phyloP scores from a whole-genome alignment of 2,329 filamentous ascomycete genomes.

The Colletotrichum euphorbiae region DNA sequence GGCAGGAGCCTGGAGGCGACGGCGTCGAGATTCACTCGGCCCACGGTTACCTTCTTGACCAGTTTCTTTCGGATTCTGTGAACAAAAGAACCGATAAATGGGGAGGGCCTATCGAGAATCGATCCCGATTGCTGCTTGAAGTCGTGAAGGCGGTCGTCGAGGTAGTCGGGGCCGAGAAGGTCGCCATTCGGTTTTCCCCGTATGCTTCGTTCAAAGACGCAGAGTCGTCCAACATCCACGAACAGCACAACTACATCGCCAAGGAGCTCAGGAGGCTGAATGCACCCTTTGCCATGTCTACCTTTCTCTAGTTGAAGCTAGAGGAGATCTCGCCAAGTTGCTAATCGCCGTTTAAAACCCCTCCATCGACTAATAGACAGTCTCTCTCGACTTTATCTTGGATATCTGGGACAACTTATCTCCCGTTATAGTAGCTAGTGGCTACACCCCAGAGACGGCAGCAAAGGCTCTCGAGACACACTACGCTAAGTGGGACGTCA shows the following conservation, averaged over 20 bases:
- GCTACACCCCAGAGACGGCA: slow-evolving; percentile 42
- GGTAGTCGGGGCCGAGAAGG: slow-evolving; percentile 46
- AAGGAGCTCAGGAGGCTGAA: slow-evolving; percentile 45
- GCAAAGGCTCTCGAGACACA: slow-evolving; percentile 42
- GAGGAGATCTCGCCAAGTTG: slow-evolving; percentile 41
- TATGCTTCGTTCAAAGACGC: slow-evolving; percentile 45
- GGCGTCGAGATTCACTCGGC: slow-evolving; percentile 67
- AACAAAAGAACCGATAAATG: slow-evolving; percentile 61
- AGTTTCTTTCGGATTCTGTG: slow-evolving; percentile 60
- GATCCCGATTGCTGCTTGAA: slow-evolving; percentile 59
- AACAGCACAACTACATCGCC: slow-evolving; percentile 44
- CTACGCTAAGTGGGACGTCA: slow-evolving; percentile 46
- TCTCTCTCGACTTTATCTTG: slow-evolving; percentile 47
- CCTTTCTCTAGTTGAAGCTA: slow-evolving; percentile 46
- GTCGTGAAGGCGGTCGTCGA: slow-evolving; percentile 50
- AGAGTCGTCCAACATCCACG: slow-evolving; percentile 41
- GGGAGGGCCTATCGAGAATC: slow-evolving; percentile 62
- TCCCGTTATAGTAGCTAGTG: slow-evolving; percentile 46
- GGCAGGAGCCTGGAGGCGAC: slow-evolving; percentile 73
- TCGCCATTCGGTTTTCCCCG: slow-evolving; percentile 55
- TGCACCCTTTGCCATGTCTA: slow-evolving; percentile 45
- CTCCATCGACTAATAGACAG: slow-evolving; percentile 43
- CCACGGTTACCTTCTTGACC: slow-evolving; percentile 69
- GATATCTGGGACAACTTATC: slow-evolving; percentile 46
- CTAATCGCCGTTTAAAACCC: slow-evolving; percentile 54